Conservation (phyloP, 768 basidiomycete species). For the Lyophyllum shimeji region DNA sequence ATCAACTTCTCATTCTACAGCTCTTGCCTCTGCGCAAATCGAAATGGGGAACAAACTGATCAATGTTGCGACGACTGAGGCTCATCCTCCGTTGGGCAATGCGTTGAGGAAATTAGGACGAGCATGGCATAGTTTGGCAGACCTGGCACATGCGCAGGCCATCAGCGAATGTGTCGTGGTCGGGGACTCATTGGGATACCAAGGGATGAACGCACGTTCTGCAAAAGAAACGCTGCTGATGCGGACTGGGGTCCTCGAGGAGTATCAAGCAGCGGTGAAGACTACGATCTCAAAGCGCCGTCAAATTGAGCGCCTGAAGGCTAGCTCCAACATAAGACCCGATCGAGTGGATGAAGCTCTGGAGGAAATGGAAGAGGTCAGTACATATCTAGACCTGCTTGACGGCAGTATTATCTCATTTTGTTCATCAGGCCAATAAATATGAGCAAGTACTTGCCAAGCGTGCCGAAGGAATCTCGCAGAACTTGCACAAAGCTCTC, state of each 20-base stretch:
- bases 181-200: slow-evolving; percentile 95
- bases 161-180: slow-evolving; percentile 94
- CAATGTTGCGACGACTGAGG: slow-evolving; percentile 86
- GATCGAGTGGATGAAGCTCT: slow-evolving; percentile 89
- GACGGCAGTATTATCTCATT: slow-evolving; percentile 10
- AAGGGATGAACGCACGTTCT: slow-evolving; percentile 94
- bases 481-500: slow-evolving; percentile 87
- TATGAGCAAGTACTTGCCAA: slow-evolving; percentile 83
- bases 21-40: slow-evolving; percentile 71
- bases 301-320: slow-evolving; percentile 86
- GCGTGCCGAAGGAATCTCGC: slow-evolving; percentile 91
- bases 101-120: slow-evolving; percentile 87
- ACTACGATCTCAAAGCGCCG: slow-evolving; percentile 90
- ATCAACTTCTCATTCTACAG: slow-evolving; percentile 36
- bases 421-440: slow-evolving; percentile 69
- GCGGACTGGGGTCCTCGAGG: slow-evolving; percentile 89
- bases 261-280: slow-evolving; percentile 92
- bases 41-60: slow-evolving; percentile 95
- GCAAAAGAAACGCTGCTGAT: slow-evolving; percentile 93
- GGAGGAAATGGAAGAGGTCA: slow-evolving; percentile 90
- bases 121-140: slow-evolving; percentile 83
- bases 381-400: slow-evolving; percentile 9
- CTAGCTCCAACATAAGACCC: slow-evolving; percentile 80
- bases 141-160: slow-evolving; percentile 87
- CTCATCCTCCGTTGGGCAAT: slow-evolving; percentile 79